Conservation (phyloP, 164 flowering plant species). For the Platanus orientalis region DNA sequence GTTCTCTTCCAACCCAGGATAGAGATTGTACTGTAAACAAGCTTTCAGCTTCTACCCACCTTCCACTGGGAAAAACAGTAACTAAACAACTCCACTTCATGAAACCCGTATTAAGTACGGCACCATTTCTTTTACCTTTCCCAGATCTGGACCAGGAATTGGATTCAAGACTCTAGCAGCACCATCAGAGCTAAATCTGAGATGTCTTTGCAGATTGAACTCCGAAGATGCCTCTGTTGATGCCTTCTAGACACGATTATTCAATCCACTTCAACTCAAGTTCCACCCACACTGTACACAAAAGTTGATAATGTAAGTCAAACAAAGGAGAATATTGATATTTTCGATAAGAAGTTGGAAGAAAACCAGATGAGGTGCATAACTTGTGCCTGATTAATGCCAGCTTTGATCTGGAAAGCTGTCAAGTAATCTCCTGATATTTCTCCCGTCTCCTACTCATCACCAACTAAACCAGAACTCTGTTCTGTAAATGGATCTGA, state of each 20-base stretch:
- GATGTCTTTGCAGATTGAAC: constrained; percentile 62
- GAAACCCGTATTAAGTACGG: not conserved
- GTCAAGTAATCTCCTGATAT: constrained; percentile 10
- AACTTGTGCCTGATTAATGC: constrained; percentile 59
- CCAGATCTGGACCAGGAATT: constrained; percentile 62
- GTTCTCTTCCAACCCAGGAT: constrained; percentile 92
- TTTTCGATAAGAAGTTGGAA: not conserved
- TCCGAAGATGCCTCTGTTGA: constrained; percentile 92
- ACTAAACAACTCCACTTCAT: not conserved
- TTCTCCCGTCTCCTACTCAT: constrained; percentile 12
- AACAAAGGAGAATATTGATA: not conserved
- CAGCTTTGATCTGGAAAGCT: constrained; percentile 38
- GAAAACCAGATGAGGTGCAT: not conserved
- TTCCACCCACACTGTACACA: not conserved
- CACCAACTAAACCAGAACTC: constrained; percentile 29
- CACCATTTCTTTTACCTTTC: constrained; percentile 39
- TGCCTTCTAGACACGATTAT: constrained; percentile 32
- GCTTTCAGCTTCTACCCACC: constrained; percentile 87
- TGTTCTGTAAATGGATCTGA: constrained; percentile 29
- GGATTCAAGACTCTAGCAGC: constrained; percentile 77
- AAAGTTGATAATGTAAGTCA: not conserved
- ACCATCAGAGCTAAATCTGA: constrained; percentile 64
- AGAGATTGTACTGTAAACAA: constrained; percentile 77
- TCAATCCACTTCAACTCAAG: constrained; percentile 9
- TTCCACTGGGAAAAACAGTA: constrained; percentile 21